Evolutionary conservation across 768 basidiomycete species (phyloP).

Genomic region (Serendipita vermifera): DNA sequence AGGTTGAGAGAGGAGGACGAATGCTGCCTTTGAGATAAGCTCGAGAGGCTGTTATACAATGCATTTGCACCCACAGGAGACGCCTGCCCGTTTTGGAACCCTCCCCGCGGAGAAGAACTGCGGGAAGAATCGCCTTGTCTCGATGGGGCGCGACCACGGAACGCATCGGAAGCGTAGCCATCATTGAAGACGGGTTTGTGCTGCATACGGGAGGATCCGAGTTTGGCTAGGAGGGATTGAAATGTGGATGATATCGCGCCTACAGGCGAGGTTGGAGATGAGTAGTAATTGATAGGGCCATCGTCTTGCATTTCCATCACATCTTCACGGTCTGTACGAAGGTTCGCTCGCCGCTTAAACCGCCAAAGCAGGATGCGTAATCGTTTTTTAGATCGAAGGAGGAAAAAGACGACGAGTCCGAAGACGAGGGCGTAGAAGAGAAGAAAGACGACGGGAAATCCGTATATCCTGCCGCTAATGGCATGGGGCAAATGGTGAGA

Average conservation of each 20-base stretch:
- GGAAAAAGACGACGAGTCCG: conserved; percentile 9
- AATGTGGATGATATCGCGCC: too few relatives aligned
- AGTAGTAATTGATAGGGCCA: not conserved
- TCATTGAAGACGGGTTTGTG: too few relatives aligned
- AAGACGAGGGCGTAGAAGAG: conserved; percentile 12
- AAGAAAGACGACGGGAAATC: conserved; percentile 15
- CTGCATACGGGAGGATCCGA: too few relatives aligned
- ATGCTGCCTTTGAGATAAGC: not conserved
- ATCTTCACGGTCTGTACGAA: not conserved
- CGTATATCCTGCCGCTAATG: conserved; percentile 34
- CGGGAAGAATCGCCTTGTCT: too few relatives aligned
- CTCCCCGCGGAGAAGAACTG: too few relatives aligned
- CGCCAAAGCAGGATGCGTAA: conserved; percentile 8
- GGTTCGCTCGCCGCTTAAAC: not conserved
- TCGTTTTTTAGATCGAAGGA: conserved; percentile 7
- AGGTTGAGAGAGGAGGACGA: not conserved
- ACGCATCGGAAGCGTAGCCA: too few relatives aligned
- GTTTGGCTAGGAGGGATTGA: too few relatives aligned
- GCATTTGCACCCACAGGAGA: too few relatives aligned
- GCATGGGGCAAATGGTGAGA: conserved; percentile 54
- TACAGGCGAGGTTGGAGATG: not conserved
- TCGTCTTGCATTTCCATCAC: conserved; percentile 1
- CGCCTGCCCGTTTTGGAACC: too few relatives aligned
- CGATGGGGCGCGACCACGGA: too few relatives aligned
- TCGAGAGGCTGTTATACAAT: conserved; percentile 4